Evolutionary conservation across 306 rosid species (phyloP).

Genomic region (Quercus robur): DNA sequence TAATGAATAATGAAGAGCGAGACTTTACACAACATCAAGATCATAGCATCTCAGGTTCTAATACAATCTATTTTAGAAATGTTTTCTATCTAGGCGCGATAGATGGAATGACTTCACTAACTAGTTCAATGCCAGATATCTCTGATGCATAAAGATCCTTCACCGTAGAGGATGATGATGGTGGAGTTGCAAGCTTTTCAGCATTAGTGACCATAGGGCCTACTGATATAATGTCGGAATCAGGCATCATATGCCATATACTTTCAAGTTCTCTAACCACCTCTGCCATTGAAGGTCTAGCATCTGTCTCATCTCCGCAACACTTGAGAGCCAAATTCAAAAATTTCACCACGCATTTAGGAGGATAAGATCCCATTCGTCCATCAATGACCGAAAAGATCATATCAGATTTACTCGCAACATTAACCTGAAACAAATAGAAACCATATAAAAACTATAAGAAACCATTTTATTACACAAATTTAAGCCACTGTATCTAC

Average conservation of each 20-base stretch:
- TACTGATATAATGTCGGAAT: conserved; percentile 41
- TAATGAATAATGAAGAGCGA: not conserved
- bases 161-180: conserved; percentile 55
- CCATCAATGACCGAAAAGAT: conserved; percentile 65
- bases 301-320: conserved; percentile 65
- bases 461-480: not conserved
- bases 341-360: conserved; percentile 67
- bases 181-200: conserved; percentile 35
- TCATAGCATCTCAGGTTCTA: no score
- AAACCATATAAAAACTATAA: not conserved
- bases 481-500: no score
- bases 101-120: conserved; percentile 76
- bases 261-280: conserved; percentile 83
- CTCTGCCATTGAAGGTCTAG: conserved; percentile 80
- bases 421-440: conserved; percentile 45
- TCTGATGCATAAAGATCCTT: conserved; percentile 63
- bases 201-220: conserved; percentile 30
- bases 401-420: conserved; percentile 57
- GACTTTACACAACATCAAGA: not conserved
- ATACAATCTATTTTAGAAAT: not conserved
- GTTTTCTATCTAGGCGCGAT: conserved; percentile 77
- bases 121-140: conserved; percentile 82
- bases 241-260: conserved; percentile 65
- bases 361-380: conserved; percentile 81
- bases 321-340: conserved; percentile 72